A percentile compares a stretch with the other conserved stretches of the same genome.
phyloP scores from a whole-genome alignment of 352 stramenopile species.

The Pythium sp. region DNA sequence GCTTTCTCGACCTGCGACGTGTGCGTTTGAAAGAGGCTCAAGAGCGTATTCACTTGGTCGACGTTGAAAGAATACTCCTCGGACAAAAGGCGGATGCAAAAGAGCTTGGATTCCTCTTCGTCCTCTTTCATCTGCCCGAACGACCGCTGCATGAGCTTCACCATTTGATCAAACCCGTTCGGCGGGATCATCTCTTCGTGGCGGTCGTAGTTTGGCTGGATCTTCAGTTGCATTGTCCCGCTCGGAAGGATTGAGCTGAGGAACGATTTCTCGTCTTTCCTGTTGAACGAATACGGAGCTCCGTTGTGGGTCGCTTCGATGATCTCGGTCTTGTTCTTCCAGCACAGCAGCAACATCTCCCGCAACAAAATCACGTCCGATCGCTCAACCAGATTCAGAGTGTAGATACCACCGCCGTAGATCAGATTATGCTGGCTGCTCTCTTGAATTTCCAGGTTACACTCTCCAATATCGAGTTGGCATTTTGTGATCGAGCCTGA shows the following conservation, averaged over 20 bases:
- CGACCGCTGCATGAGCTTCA: conserved; percentile 39
- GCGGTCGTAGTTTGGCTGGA: conserved; percentile 60
- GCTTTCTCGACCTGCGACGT: conserved; percentile 74
- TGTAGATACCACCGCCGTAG: conserved; percentile 49
- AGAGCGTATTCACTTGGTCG: conserved; percentile 49
- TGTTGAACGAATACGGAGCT: conserved; percentile 40
- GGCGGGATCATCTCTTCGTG: conserved; percentile 48
- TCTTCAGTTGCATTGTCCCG: conserved; percentile 50
- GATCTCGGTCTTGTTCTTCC: conserved; percentile 58
- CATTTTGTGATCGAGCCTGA: conserved; percentile 46
- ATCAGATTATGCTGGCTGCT: conserved; percentile 39
- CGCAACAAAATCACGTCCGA: conserved; percentile 50
- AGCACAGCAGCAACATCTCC: conserved; percentile 53
- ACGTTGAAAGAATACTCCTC: conserved; percentile 64
- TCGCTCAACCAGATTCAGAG: conserved; percentile 47
- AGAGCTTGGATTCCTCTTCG: conserved; percentile 55
- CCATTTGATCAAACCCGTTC: conserved; percentile 36
- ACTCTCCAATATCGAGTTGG: conserved; percentile 60
- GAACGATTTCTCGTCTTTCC: conserved; percentile 57
- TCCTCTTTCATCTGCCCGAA: conserved; percentile 44
- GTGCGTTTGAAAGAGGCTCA: conserved; percentile 58
- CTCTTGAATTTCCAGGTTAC: conserved; percentile 65
- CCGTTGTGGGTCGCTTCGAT: conserved; percentile 50
- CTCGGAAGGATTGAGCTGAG: conserved; percentile 33
- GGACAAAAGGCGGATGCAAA: conserved; percentile 58